Percentiles rank a stretch among this genome's conserved stretches.
These are phyloP conservation scores for Eremothecium sinecaudum DNA, from an alignment of 1,139 yeast genomes.

Conservation along the genomic window DNA sequence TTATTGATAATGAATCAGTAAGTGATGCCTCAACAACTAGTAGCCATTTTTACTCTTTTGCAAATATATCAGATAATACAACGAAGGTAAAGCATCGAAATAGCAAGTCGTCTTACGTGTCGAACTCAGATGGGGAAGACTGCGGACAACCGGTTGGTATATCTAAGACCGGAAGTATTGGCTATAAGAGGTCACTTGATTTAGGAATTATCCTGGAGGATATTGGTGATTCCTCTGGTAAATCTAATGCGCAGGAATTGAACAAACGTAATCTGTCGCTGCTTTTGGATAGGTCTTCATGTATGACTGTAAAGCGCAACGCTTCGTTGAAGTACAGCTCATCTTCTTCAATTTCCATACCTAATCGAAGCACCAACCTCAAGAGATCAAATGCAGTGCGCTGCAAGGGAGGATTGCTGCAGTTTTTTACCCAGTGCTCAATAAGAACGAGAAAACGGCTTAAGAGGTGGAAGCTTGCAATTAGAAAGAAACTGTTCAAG, in stretches of 20 bases:
- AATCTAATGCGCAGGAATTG: no score
- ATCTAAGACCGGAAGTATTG: background rate
- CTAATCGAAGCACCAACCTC: slow-evolving; percentile 11
- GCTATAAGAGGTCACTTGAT: background rate
- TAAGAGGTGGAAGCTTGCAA: slow-evolving; percentile 14
- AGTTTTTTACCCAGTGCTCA: slow-evolving; percentile 23
- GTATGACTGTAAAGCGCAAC: background rate
- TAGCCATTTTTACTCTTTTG: slow-evolving; percentile 31
- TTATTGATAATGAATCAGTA: no score
- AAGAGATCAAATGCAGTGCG: slow-evolving; percentile 29
- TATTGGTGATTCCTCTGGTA: no score
- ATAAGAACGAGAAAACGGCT: slow-evolving; percentile 16
- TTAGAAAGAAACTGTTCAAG: slow-evolving; percentile 15
- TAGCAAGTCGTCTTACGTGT: slow-evolving; percentile 1
- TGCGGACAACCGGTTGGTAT: background rate
- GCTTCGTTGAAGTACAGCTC: slow-evolving; percentile 1
- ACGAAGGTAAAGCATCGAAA: slow-evolving; percentile 16
- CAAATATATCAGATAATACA: slow-evolving; percentile 32
- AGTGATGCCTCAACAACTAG: no score
- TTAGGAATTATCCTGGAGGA: background rate
- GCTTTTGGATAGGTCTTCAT: background rate
- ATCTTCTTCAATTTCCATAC: slow-evolving; percentile 3
- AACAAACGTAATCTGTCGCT: no score
- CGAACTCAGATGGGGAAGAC: background rate
- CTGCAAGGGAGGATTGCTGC: slow-evolving; percentile 29